Conservation (phyloP, 2,329 filamentous ascomycete genomes). For the Penicillium sp. region DNA sequence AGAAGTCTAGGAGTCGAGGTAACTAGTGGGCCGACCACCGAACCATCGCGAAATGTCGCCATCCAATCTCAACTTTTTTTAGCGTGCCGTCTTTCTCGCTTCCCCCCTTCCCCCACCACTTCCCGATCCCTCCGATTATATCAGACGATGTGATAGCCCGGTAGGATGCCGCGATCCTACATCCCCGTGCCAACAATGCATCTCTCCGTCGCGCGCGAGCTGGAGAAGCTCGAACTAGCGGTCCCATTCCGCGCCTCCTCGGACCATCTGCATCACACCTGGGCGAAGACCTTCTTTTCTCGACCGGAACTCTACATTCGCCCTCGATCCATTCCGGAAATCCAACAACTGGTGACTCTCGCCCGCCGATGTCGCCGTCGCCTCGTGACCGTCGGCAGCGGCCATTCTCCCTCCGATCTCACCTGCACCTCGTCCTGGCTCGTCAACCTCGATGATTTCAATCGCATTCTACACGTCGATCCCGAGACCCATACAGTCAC, state of each 20-base stretch:
- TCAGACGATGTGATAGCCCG: conserved; percentile 15
- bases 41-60: too few species aligned
- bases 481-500: conserved; percentile 67
- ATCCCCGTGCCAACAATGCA: conserved; percentile 40
- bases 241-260: conserved; percentile 77
- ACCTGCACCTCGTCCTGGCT: conserved; percentile 96
- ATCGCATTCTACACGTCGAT: conserved; percentile 72
- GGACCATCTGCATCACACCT: conserved; percentile 82
- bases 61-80: conserved; percentile 18
- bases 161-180: conserved; percentile 15
- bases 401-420: conserved; percentile 87
- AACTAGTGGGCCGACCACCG: too few species aligned
- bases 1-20: too few species aligned
- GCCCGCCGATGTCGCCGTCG: conserved; percentile 81
- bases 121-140: background rate
- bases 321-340: conserved; percentile 76
- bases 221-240: conserved; percentile 61
- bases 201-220: conserved; percentile 56
- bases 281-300: conserved; percentile 91
- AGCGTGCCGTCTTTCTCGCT: conserved; percentile 8
- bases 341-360: conserved; percentile 80
- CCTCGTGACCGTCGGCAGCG: conserved; percentile 84
- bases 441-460: conserved; percentile 86
- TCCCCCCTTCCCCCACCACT: conserved; percentile 7
- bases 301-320: conserved; percentile 89